Conservation (phyloP, 1,284 basidiomycete genomes). For the Microbotryomycetes sp. region DNA sequence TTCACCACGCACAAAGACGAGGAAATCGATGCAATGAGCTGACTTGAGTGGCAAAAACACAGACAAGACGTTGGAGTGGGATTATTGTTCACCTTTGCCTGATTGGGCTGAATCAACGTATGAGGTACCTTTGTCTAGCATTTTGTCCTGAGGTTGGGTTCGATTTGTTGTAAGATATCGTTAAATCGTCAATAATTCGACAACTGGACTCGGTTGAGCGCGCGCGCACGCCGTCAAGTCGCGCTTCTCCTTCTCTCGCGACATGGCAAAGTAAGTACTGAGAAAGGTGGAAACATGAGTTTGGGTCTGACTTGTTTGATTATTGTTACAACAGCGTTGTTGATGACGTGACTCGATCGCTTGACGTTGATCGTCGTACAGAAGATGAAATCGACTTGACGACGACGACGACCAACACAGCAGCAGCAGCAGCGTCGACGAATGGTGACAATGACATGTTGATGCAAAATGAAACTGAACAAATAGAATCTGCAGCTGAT, state of each 20-base stretch:
- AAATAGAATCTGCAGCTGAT: too few relatives aligned
- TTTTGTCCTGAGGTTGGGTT: constrained; percentile 9
- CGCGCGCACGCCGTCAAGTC: not conserved
- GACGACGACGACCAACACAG: not conserved
- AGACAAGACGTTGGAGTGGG: constrained; percentile 36
- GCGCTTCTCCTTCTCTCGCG: not conserved
- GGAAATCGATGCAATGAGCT: too few relatives aligned
- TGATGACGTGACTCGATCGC: too few relatives aligned
- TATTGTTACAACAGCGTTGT: too few relatives aligned
- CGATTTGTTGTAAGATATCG: not conserved
- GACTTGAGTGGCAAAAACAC: not conserved
- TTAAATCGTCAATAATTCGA: too few relatives aligned
- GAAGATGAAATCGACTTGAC: too few relatives aligned
- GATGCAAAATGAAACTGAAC: too few relatives aligned
- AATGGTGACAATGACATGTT: too few relatives aligned
- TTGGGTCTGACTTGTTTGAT: too few relatives aligned
- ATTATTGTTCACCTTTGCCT: constrained; percentile 33
- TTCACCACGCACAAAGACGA: not conserved
- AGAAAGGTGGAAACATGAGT: too few relatives aligned
- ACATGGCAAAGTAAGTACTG: not conserved
- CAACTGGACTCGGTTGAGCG: not conserved
- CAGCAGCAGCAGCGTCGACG: not conserved
- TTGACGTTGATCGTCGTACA: too few relatives aligned
- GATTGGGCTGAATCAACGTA: constrained; percentile 33
- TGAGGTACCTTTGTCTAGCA: constrained; percentile 18